Conservation (phyloP, 2,329 filamentous ascomycete genomes). For the Colletotrichum spinosum region DNA sequence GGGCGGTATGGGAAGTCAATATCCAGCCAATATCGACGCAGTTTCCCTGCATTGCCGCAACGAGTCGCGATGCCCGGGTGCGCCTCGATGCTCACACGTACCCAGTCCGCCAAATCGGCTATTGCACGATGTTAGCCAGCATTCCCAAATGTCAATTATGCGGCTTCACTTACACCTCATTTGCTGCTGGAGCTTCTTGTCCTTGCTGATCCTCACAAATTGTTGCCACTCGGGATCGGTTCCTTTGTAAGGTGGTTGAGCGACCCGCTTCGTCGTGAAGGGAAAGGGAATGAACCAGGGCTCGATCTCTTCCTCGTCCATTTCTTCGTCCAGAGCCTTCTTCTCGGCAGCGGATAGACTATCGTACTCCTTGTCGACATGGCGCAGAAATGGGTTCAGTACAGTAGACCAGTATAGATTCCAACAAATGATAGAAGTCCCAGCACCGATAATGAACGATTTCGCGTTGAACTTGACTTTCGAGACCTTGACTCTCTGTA, state of each 20-base stretch:
- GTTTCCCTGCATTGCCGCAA: slow-evolving; percentile 59
- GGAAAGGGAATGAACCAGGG: slow-evolving; percentile 72
- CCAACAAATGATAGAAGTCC: slow-evolving; percentile 52
- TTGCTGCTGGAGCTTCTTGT: slow-evolving; percentile 58
- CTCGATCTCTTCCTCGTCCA: slow-evolving; percentile 57
- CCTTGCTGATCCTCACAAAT: slow-evolving; percentile 69
- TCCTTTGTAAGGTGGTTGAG: slow-evolving; percentile 63
- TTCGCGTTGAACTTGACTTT: slow-evolving; percentile 20
- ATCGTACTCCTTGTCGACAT: slow-evolving; percentile 56
- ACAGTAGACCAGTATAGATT: slow-evolving; percentile 59
- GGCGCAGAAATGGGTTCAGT: slow-evolving; percentile 57
- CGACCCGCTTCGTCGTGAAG: slow-evolving; percentile 63
- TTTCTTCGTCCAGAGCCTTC: slow-evolving; percentile 50
- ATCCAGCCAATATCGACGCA: slow-evolving; percentile 69
- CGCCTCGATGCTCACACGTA: slow-evolving; percentile 53
- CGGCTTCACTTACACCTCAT: slow-evolving; percentile 46
- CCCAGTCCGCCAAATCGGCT: slow-evolving; percentile 60
- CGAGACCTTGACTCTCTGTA: slow-evolving; percentile 37
- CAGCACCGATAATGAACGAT: slow-evolving; percentile 45
- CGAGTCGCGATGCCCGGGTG: slow-evolving; percentile 56
- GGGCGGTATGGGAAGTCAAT: slow-evolving; percentile 69
- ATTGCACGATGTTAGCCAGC: slow-evolving; percentile 39
- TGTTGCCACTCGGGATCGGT: slow-evolving; percentile 73
- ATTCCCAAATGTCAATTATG: slow-evolving; percentile 27
- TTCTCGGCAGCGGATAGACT: slow-evolving; percentile 57